Evolutionary conservation across 2,329 filamentous ascomycete genomes (phyloP), one percentile per base, ranked within the genome.

Genomic region (Diaporthe citriasiana): DNA sequence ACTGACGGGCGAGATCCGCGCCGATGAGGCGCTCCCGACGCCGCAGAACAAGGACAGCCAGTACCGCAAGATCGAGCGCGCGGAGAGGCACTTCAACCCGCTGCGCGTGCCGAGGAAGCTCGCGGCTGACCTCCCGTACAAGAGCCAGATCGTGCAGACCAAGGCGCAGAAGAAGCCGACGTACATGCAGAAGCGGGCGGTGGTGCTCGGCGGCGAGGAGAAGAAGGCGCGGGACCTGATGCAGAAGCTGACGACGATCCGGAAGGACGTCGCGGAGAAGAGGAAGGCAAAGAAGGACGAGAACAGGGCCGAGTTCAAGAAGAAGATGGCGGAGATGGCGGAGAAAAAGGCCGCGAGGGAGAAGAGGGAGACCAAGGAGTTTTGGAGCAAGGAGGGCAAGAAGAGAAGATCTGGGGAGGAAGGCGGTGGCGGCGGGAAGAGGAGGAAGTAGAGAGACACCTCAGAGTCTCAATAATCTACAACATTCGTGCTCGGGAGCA

Each of bases 101-200:
- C 88, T 95, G 30, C 89, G 89, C 75, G 92, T 97, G n/a, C 94
- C 94, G 3, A 90, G 92, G 72, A 92, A 93, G 77, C 88, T 97
- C 40, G 95, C 95, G 68, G 93, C 95, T 19, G 91, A 94, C 8
- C 90, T 99, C 13, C 97, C 97, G 7, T 99, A 94, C 90, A 96
- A 95, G 82, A 95, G 93, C 17, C 97, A 99, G 83, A 95, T 98
- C 80, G 90, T 93, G 30, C 87, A 91, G 81, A 96, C 93, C 86
- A 93, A 93, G 84, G 91, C 93, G 75, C 94, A 95, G 85, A 92
- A 90, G 82, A 92, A 92, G 79, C 85, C 92, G 80, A 98, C 95
- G 30, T 99, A 99, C 83, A 88, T 97, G 88, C 95, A 97, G 87
- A 98, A 98, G 86, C 93, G 97, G 13, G 97, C 96, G 19, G 95